Base-by-base conservation (phyloP, 495 filamentous ascomycete genomes). In the Terfezia boudieri region DNA sequence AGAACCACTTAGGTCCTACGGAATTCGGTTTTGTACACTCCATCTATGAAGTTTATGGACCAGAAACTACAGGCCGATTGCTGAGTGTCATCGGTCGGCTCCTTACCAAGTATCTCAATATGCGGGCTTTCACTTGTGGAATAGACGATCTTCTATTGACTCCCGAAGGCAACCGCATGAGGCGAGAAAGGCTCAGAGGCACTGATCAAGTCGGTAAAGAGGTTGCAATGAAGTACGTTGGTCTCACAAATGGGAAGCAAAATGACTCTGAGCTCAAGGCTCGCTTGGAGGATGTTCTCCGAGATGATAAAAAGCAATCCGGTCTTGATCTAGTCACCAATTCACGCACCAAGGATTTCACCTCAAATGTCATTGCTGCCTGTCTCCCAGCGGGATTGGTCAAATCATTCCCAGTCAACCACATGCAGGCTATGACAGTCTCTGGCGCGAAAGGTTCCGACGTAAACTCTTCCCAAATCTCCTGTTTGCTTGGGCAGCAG, bases 351-450 rank as follows among this genome's bases (percentile, higher is more conserved):
- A 71, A 73, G 9, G 68, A 74, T 17, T 73, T 98, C 8, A 94
- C 90, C 4, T 81, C 82, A 0, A 77, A 79, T 2, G 78, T 96
- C 52, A 94, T 86, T 7, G 71, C 69, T 35, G 72, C 73, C 11
- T 94, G 86, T 69, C 73, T 96, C 43, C 92, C 90, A 1, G 62
- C 63, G 9, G 87, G 86, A 37, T 76, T 99, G 37, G 78, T 79
- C 55, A 99, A 99, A 68, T 78, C 78, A 20, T 96, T 96, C 69
- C 92, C 92, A 0, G 82, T 80, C 63, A 99, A 99, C 59, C 92
- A 96, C 66, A 96, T 99, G 86, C 92, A 96, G 73, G 77, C 81
- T 57, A 99, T 99, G 92, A 99, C 92, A 9, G 80, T 81, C 2
- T 93, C 92, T 26, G 92, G 92, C 61, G 92, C 92, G 51, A 99